Evolutionary conservation across 768 basidiomycete species (phyloP), one percentile per base, ranked within the genome.

Genomic region (Leucocoprinus leucothites): DNA sequence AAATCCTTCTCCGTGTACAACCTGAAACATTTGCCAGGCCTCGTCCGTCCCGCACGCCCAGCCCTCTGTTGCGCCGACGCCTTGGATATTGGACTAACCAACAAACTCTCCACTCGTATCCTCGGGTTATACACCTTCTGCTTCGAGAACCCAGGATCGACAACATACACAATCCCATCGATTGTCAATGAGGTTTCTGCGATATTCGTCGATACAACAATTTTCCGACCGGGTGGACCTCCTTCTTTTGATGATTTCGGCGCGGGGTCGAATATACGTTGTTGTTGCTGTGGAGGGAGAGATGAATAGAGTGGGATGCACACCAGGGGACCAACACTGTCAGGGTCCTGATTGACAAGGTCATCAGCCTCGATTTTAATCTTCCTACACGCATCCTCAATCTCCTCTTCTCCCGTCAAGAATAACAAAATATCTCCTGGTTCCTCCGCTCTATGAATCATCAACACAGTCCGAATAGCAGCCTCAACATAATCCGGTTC

Each of bases 111-210:
- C 18, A 98, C 96, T 45, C 96, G 86, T 57, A 98, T 97, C 26
- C 96, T 82, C 0, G 96, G 97, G 68, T 98, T 98, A 76, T 98
- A 99, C 47, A 98, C 89, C 67, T 96, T 98, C 71, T 98, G 96
- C 71, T 99, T 96, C 31, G 90, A 94, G 74, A 98, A 97, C 1
- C 94, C 95, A 0, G 95, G 93, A 65, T 98, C 96, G 44, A 98
- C 94, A 55, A 98, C 96, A 63, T 98, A 99, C n/a, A 99, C 95
- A 63, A 99, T 98, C 19, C 96, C 96, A 61, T 99, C 96, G 56
- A 99, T 98, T 2, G 96, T 99, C 41, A 98, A 73, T 1, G 94
- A 96, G 1, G 96, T 98, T 71, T 99, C 96, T 2, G 97, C 97
- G 56, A 98, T 94, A 67, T 98, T 99, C 25, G 96, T 99, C 8